These are phyloP conservation scores for Stromatinia cepivora DNA, from an alignment of 2,329 filamentous ascomycete genomes.

Conservation along the genomic window DNA sequence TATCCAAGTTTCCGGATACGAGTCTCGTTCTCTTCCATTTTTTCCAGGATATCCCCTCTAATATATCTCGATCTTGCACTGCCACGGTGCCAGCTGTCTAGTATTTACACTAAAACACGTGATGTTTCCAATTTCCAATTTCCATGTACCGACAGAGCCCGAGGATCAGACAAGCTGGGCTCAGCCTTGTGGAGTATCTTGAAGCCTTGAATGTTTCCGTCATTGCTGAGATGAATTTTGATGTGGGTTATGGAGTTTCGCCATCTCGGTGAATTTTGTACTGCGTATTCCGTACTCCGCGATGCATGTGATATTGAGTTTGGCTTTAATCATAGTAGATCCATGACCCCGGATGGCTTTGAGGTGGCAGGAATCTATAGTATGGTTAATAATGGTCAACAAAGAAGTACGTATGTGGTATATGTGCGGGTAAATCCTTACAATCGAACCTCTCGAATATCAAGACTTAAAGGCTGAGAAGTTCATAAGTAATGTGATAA, in stretches of 20 bases:
- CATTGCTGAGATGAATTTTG: not conserved
- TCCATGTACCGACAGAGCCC: not conserved
- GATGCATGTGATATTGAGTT: not conserved
- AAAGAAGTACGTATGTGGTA: not conserved
- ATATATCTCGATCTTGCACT: not conserved
- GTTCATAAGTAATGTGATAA: not conserved
- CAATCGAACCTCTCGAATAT: not conserved
- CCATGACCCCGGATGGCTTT: not conserved
- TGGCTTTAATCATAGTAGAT: not conserved
- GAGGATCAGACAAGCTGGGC: not conserved
- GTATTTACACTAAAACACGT: not conserved
- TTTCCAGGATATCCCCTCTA: constrained; percentile 4
- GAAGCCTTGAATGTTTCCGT: not conserved
- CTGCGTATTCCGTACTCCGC: not conserved
- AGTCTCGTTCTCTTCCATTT: not conserved
- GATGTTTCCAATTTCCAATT: not conserved
- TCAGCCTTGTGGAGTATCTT: constrained; percentile 4
- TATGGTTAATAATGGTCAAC: not conserved
- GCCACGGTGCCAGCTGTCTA: not conserved
- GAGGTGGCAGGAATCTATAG: not conserved
- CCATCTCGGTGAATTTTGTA: not conserved
- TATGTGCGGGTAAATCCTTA: not conserved
- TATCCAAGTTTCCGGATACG: not conserved
- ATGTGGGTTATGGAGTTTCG: not conserved
- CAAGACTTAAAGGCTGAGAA: not conserved